phyloP scores from a whole-genome alignment of 1,139 yeast species.

The Blastobotrys apis region DNA sequence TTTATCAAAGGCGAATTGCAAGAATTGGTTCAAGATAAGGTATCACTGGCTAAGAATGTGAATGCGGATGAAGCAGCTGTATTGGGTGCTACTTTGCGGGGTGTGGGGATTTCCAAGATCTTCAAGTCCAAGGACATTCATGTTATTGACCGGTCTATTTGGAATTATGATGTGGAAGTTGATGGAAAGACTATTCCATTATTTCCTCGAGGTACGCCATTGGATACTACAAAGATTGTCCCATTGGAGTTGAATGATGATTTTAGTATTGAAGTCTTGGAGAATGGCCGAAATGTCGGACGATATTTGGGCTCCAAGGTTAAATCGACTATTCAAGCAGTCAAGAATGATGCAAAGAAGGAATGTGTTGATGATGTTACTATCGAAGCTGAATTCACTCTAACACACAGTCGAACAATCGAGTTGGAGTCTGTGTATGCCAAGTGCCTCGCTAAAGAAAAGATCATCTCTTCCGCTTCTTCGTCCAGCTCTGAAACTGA shows the following conservation, averaged over 20 bases:
- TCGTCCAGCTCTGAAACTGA: constrained; percentile 3
- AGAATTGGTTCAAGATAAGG: constrained; percentile 49
- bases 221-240: constrained; percentile 23
- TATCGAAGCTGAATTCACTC: constrained; percentile 27
- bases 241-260: constrained; percentile 27
- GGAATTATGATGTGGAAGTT: constrained; percentile 31
- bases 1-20: constrained; percentile 58
- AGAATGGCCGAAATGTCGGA: constrained; percentile 49
- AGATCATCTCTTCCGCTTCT: constrained; percentile 6
- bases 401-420: constrained; percentile 30
- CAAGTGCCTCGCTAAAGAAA: constrained; percentile 18
- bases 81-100: constrained; percentile 81
- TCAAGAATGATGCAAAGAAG: constrained; percentile 25
- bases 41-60: constrained; percentile 69
- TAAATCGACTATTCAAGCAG: constrained; percentile 23
- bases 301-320: constrained; percentile 32
- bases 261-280: constrained; percentile 47
- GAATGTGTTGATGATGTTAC: constrained; percentile 23
- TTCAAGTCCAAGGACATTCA: constrained; percentile 60
- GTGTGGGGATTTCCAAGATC: constrained; percentile 57
- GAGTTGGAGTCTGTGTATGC: constrained; percentile 24
- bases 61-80: constrained; percentile 96
- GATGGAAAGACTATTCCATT: constrained; percentile 19
- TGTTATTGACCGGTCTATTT: constrained; percentile 52
- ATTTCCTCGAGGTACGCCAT: constrained; percentile 32